A percentile compares a stretch with the other conserved stretches of the same genome.
Evolutionary conservation across 352 stramenopile species (phyloP).

Genomic region (Blastocystis sp.): DNA sequence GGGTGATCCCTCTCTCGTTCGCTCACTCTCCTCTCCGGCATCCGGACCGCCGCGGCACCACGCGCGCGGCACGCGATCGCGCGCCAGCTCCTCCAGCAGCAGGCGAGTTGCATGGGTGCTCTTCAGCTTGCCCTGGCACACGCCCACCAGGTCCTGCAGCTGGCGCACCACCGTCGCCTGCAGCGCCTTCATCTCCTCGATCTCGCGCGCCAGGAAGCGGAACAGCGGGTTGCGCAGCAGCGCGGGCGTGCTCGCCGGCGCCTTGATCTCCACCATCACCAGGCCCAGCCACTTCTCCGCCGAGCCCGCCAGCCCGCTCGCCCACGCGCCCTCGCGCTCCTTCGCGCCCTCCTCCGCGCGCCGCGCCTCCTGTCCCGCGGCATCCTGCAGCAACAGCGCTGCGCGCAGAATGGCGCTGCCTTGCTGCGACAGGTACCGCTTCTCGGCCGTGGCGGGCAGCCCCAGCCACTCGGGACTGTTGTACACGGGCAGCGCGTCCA

Average conservation of each 20-base stretch:
- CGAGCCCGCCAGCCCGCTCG: slow-evolving; percentile 79
- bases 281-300: slow-evolving; percentile 76
- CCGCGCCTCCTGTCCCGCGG: neutral
- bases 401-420: slow-evolving; percentile 74
- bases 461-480: slow-evolving; percentile 88
- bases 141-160: slow-evolving; percentile 6
- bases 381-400: slow-evolving; percentile 70
- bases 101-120: slow-evolving; percentile 75
- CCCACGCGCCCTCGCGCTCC: slow-evolving; percentile 74
- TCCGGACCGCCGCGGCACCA: neutral
- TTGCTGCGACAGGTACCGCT: slow-evolving; percentile 81
- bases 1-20: neutral
- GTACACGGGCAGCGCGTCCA: slow-evolving; percentile 79
- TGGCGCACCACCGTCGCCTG: slow-evolving; percentile 26
- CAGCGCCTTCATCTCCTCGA: slow-evolving; percentile 6
- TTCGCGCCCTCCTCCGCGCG: neutral
- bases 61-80: slow-evolving; percentile 73
- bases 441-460: slow-evolving; percentile 84
- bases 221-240: slow-evolving; percentile 83
- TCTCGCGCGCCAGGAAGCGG: slow-evolving; percentile 80
- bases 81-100: slow-evolving; percentile 78
- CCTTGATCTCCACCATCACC: slow-evolving; percentile 75
- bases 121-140: slow-evolving; percentile 16
- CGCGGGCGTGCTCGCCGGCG: slow-evolving; percentile 74
- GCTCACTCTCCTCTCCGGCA: neutral